These are phyloP conservation scores for Lodderomyces parapsilosis DNA, from an alignment of 1,139 yeast genomes.

Conservation along the genomic window DNA sequence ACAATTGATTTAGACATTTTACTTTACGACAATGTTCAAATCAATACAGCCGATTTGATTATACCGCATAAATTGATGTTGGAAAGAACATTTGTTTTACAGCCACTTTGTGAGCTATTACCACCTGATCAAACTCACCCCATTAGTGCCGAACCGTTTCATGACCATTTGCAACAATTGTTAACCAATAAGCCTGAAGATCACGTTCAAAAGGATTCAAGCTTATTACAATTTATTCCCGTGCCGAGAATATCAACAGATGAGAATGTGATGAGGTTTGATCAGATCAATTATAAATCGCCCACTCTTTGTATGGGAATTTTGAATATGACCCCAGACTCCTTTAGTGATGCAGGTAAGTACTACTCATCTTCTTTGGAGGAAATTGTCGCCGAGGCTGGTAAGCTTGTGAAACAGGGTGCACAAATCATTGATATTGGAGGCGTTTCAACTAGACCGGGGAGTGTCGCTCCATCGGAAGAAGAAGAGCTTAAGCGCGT, in stretches of 20 bases:
- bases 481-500: constrained; percentile 66
- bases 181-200: constrained; percentile 36
- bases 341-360: constrained; percentile 90
- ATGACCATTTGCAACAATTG: constrained; percentile 63
- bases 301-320: constrained; percentile 76
- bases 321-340: constrained; percentile 88
- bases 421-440: constrained; percentile 82
- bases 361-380: constrained; percentile 25
- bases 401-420: constrained; percentile 52
- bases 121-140: constrained; percentile 71
- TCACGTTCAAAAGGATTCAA: constrained; percentile 47
- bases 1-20: constrained; percentile 85
- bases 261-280: constrained; percentile 36
- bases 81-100: constrained; percentile 85
- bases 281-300: constrained; percentile 30
- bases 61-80: constrained; percentile 88
- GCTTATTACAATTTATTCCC: constrained; percentile 47
- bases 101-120: constrained; percentile 81
- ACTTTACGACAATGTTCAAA: constrained; percentile 59
- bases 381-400: constrained; percentile 36
- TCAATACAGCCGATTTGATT: constrained; percentile 57
- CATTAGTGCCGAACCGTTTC: constrained; percentile 77
- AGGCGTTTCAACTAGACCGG: constrained; percentile 91
- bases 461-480: constrained; percentile 57
- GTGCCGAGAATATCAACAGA: constrained; percentile 25